Base-by-base conservation (phyloP, 805 yeast genomes). In the Yueomyces sinensis region DNA sequence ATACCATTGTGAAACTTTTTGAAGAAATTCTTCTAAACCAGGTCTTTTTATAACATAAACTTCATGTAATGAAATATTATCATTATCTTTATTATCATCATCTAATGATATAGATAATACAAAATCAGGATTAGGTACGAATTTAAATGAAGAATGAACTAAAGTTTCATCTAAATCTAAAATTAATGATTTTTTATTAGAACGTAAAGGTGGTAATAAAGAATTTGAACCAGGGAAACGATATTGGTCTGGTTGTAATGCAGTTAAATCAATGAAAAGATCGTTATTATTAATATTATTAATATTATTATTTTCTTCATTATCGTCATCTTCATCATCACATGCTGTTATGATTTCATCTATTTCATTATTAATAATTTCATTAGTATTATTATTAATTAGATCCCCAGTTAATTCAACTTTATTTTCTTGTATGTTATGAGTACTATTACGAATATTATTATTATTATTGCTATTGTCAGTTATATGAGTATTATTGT, bases 11-110 rank as follows among this genome's bases (percentile, higher is more conserved):
- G 96, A 94, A 32, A 89, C 94, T 43, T 72, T 68, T 46, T 63
- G 64, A 63, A 91, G 65, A 50, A 91, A 91, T 52, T 83, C 93
- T 59, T 91, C 98, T 33, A 93, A 97, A 1, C 98, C 98, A 1
- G 99, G 99, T 49, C 99, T 72, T 54, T 91, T 91, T 37, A 87
- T 86, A 17, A 91, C 98, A 54, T 86, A 91, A 30, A 91, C 98
- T 50, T 83, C 89, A 57, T 91, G 97, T 23, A 77, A 68, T n/a
- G n/a, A n/a, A n/a, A n/a, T n/a, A n/a, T n/a, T n/a, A n/a, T n/a
- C n/a, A n/a, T n/a, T n/a, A n/a, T n/a, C n/a, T n/a, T n/a, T n/a
- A 54, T 82, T 89, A 47, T 78, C 78, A 49, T 91, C 97, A 9
- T 36, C 35, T 42, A 91, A 89, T 56, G 89, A 97, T 35, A 91